These are phyloP conservation scores for Arxiozyma bovina DNA, from an alignment of 1,139 yeast genomes.

Conservation along the genomic window DNA sequence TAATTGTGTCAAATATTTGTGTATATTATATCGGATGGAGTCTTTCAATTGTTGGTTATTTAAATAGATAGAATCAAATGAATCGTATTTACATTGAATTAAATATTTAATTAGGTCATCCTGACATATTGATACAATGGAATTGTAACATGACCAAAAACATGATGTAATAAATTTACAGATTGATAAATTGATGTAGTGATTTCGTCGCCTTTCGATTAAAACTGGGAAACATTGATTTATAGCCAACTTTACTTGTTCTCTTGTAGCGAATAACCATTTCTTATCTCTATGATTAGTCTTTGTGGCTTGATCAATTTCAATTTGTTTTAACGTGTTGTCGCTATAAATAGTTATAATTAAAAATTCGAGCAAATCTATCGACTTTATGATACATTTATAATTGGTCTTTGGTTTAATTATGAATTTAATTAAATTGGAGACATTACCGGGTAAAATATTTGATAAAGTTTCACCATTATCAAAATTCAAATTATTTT, in stretches of 20 bases:
- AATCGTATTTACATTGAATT: neutral
- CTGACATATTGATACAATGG: neutral
- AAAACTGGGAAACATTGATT: slow-evolving; percentile 35
- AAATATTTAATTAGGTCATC: neutral
- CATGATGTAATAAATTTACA: neutral
- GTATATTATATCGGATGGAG: neutral
- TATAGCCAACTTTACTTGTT: slow-evolving; percentile 40
- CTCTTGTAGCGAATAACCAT: slow-evolving; percentile 60
- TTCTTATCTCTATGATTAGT: slow-evolving; percentile 40
- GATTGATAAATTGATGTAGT: neutral
- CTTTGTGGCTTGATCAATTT: neutral
- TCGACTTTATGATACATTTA: slow-evolving; percentile 32
- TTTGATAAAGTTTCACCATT: slow-evolving; percentile 47
- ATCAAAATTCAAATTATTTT: slow-evolving; percentile 22
- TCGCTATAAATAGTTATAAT: slow-evolving; percentile 38
- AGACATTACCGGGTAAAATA: slow-evolving; percentile 50
- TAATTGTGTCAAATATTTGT: neutral
- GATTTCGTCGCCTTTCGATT: slow-evolving; percentile 21
- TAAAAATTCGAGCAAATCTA: slow-evolving; percentile 32
- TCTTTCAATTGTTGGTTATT: neutral
- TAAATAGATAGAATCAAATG: neutral
- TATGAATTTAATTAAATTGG: slow-evolving; percentile 40
- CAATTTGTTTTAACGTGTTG: slow-evolving; percentile 23
- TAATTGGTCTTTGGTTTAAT: slow-evolving; percentile 35
- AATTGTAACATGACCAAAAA: neutral